These are phyloP conservation scores for Hordeum marinum DNA, from an alignment of 176 grass and related monocot species.

Conservation along the genomic window DNA sequence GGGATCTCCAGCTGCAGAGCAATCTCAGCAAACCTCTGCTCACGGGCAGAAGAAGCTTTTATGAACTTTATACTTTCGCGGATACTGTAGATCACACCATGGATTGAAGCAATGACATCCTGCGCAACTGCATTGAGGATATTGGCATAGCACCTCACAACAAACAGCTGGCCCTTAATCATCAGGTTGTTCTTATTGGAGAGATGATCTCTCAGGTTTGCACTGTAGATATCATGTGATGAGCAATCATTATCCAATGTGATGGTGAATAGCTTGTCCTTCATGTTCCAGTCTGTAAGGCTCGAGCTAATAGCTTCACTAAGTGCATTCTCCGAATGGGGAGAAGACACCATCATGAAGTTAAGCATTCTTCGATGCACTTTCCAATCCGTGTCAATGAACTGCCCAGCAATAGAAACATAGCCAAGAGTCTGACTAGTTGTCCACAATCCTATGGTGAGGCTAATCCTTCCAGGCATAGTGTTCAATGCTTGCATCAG, in stretches of 20 bases:
- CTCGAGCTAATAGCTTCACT: constrained; percentile 64
- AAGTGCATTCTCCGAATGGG: constrained; percentile 89
- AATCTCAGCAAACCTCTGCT: constrained; percentile 79
- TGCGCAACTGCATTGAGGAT: constrained; percentile 64
- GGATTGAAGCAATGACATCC: constrained; percentile 87
- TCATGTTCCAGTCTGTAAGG: constrained; percentile 77
- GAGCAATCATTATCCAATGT: constrained; percentile 87
- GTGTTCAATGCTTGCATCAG: constrained; percentile 51
- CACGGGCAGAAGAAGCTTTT: constrained; percentile 63
- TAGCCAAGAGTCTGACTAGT: constrained; percentile 89
- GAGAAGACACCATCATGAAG: constrained; percentile 95
- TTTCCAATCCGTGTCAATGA: constrained; percentile 63
- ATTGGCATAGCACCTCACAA: constrained; percentile 82
- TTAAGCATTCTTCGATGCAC: constrained; percentile 76
- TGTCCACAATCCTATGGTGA: constrained; percentile 73
- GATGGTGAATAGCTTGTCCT: constrained; percentile 77
- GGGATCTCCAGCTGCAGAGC: constrained; percentile 65
- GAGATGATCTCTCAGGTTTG: constrained; percentile 73
- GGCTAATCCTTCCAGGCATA: constrained; percentile 71
- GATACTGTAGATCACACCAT: constrained; percentile 81
- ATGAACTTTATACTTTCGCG: constrained; percentile 92
- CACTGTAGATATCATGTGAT: constrained; percentile 95
- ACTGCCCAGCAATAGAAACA: constrained; percentile 68
- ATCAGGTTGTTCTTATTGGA: constrained; percentile 81
- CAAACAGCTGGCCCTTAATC: constrained; percentile 85